Evolutionary conservation across 2,329 filamentous ascomycete species (phyloP).

Genomic region (Diaporthe sp.): DNA sequence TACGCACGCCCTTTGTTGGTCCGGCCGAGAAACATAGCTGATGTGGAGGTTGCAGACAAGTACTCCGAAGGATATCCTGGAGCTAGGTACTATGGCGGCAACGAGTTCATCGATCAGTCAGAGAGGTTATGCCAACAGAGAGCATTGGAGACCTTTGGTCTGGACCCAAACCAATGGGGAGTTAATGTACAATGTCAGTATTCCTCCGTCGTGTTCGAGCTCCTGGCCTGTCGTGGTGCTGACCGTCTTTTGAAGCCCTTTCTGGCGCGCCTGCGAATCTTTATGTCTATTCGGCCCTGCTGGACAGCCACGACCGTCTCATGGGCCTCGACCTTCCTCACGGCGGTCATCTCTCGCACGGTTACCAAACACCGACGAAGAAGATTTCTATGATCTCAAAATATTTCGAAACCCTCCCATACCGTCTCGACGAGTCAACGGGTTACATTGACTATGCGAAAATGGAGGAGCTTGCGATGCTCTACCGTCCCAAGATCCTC

Average conservation of each 20-base stretch:
- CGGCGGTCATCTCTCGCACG: constrained; percentile 95
- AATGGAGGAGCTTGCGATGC: constrained; percentile 85
- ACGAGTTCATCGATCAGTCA: constrained; percentile 93
- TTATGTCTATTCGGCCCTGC: constrained; percentile 95
- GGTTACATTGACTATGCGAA: constrained; percentile 96
- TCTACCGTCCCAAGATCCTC: constrained; percentile 96
- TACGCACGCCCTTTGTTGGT: constrained; percentile 54
- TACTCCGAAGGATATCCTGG: constrained; percentile 99
- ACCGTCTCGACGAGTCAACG: constrained; percentile 90
- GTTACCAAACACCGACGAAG: constrained; percentile 93
- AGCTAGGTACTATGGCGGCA: constrained; percentile 95
- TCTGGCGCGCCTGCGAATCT: constrained; percentile 83
- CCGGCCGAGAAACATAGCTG: constrained; percentile 44
- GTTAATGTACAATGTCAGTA: constrained; percentile 91
- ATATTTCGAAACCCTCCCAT: constrained; percentile 98
- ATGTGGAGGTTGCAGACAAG: constrained; percentile 75
- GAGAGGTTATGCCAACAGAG: constrained; percentile 92
- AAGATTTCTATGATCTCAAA: constrained; percentile 99
- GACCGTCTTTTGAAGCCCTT: constrained; percentile 69
- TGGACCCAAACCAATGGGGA: constrained; percentile 91
- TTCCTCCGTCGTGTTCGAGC: constrained; percentile 5
- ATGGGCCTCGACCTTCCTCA: constrained; percentile 98
- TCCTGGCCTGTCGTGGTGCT: constrained; percentile 28
- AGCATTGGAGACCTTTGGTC: constrained; percentile 87
- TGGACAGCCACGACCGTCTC: constrained; percentile 92